Percentiles rank a stretch among this genome's conserved stretches.
Evolutionary conservation across 441 rosid genomes (phyloP).

Genomic region (Francoa sonchifolia): DNA sequence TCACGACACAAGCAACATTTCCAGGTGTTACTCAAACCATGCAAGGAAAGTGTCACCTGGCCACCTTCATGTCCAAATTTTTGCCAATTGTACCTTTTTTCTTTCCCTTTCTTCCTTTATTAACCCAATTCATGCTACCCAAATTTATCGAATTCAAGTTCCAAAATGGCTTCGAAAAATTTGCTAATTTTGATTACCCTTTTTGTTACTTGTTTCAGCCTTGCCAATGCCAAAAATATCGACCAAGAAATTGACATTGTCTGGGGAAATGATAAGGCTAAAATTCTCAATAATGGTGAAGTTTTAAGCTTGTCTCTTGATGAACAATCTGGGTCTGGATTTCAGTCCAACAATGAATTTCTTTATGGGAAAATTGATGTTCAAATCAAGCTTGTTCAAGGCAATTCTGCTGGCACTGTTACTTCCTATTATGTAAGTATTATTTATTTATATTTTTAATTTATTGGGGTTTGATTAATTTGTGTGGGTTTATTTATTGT

Average conservation of each 20-base stretch:
- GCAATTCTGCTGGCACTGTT: slow-evolving; percentile 5
- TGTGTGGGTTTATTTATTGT: neutral
- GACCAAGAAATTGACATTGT: neutral
- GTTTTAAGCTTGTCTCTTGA: neutral
- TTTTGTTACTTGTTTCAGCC: no score
- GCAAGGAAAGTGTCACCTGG: no score
- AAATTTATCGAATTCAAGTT: no score
- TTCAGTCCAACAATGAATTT: neutral
- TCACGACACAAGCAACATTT: no score
- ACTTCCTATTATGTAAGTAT: slow-evolving; percentile 13
- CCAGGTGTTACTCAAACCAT: no score
- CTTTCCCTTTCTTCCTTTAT: no score
- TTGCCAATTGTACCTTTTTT: no score
- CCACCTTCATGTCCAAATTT: no score
- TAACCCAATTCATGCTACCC: no score
- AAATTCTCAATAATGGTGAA: neutral
- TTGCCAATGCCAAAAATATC: slow-evolving; percentile 1
- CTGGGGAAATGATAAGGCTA: neutral
- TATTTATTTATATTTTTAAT: neutral
- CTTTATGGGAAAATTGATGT: neutral
- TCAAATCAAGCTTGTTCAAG: neutral
- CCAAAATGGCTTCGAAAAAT: no score
- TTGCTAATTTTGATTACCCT: no score
- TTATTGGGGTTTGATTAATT: no score
- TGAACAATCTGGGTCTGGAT: neutral